Conservation (phyloP, 345 rosid genomes). For the Euphorbia pulcherrima region DNA sequence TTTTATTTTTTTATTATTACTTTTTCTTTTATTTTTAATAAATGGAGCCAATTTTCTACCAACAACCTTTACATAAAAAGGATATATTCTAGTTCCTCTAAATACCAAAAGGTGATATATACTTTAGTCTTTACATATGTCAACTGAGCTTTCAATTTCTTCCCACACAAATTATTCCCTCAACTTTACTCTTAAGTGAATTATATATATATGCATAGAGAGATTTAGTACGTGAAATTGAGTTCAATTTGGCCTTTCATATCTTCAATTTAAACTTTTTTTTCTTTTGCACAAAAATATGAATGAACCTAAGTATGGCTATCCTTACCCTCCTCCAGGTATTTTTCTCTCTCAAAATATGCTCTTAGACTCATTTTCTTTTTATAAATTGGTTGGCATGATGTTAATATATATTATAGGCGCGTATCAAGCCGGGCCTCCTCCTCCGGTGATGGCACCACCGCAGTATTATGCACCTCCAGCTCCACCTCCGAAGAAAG, state of each 20-base stretch:
- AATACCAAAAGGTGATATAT: neutral
- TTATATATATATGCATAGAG: neutral
- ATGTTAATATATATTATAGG: conserved; percentile 13
- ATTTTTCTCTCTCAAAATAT: neutral
- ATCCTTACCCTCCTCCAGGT: conserved; percentile 57
- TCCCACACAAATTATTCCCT: conserved; percentile 11
- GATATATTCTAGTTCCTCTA: conserved; percentile 17
- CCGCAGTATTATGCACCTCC: conserved; percentile 46
- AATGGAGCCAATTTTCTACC: too few species aligned
- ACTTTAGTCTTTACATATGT: neutral
- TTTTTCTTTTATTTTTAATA: too few species aligned
- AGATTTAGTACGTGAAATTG: neutral
- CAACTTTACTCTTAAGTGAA: too few species aligned
- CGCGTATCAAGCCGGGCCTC: conserved; percentile 31
- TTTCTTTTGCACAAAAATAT: neutral
- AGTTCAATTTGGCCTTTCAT: neutral
- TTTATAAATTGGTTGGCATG: too few species aligned
- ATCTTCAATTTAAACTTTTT: neutral
- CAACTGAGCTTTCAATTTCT: conserved; percentile 9
- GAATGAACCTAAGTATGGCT: conserved; percentile 51
- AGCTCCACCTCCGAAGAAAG: conserved; percentile 41
- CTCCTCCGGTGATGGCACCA: conserved; percentile 54
- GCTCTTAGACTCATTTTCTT: neutral
- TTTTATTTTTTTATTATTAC: too few species aligned
- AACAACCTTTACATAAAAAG: too few species aligned